A percentile compares a stretch with the other conserved stretches of the same genome.
Conservation (phyloP, 2,329 filamentous ascomycete species). For the Rhinocladiella similis region DNA sequence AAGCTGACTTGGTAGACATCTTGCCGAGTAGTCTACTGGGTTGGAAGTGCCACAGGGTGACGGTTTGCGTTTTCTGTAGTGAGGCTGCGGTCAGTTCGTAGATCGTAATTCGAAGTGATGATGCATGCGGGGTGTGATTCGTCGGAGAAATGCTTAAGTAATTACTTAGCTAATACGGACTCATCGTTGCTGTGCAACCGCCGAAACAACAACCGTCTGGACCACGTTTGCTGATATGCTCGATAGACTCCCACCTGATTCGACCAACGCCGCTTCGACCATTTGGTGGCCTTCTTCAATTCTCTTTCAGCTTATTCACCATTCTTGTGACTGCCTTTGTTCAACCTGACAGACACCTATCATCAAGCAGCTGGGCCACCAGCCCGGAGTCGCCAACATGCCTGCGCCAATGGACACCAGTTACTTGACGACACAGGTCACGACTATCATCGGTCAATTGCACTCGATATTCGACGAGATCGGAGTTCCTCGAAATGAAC, state of each 20-base stretch:
- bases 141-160: background rate
- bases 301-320: slow-evolving; percentile 6
- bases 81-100: background rate
- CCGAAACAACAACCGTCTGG: slow-evolving; percentile 3
- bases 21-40: background rate
- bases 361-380: slow-evolving; percentile 17
- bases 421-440: slow-evolving; percentile 93
- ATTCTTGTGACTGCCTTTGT: slow-evolving; percentile 6
- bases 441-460: slow-evolving; percentile 86
- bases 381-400: slow-evolving; percentile 20
- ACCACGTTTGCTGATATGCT: background rate
- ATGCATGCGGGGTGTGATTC: background rate
- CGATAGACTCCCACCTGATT: slow-evolving; percentile 13
- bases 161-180: background rate
- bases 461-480: slow-evolving; percentile 97
- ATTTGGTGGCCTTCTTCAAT: slow-evolving; percentile 20
- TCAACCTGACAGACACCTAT: slow-evolving; percentile 3
- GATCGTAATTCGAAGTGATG: background rate
- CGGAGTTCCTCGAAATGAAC: slow-evolving; percentile 89
- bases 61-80: too few relatives aligned
- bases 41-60: background rate
- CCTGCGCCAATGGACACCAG: slow-evolving; percentile 73
- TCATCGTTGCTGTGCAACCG: slow-evolving; percentile 8
- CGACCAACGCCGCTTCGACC: slow-evolving; percentile 20
- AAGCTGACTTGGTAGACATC: slow-evolving; percentile 36